Base-by-base conservation (phyloP, 164 flowering plant species). In the Cinnamomum micranthum region DNA sequence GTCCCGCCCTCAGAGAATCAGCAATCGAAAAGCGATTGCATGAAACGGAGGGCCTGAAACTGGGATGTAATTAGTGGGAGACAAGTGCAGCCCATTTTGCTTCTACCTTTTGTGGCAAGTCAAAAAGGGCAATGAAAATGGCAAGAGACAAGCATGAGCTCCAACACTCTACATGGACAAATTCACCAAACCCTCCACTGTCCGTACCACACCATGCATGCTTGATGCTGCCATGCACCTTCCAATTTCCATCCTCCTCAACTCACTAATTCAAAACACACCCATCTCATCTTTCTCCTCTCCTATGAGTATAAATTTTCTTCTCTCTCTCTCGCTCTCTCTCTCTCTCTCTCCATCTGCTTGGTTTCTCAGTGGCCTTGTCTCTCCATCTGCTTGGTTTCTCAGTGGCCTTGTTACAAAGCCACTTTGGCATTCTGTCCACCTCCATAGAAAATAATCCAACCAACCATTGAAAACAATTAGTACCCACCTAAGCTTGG, bases 391-490 rank as follows among this genome's bases (percentile, higher is more conserved):
- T 47, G 62, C 6, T 24, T 75, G 80, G 81, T 80, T 79, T 82
- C 70, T 75, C 80, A 77, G 78, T 58, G 81, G 76, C 64, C 23
- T 75, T 71, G 65, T 80, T 84, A 76, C 83, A 82, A 80, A 80
- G 83, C 69, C 81, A 74, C 58, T 84, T 84, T 84, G 87, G 87
- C 87, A 84, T 84, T 84, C 87, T 84, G 87, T 84, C 85, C 81
- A 84, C 85, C 87, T 84, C 85, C 87, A 77, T 77, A 9, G 4
- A 20, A 62, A 27, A 35, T n/a, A 15, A 62, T 60, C 15, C 11
- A 2, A 17, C 17, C 35, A 31, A 31, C 35, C 35, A 31, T 13
- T 20, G 27, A 17, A 25, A 65, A 41, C 22, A 33, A 28, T 12
- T 12, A 19, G 20, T 4, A 15, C 20, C 13, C 20, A 20, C 2